These are phyloP conservation scores for Heterobasidion parviporum DNA, from an alignment of 1,284 basidiomycete genomes.

Conservation along the genomic window DNA sequence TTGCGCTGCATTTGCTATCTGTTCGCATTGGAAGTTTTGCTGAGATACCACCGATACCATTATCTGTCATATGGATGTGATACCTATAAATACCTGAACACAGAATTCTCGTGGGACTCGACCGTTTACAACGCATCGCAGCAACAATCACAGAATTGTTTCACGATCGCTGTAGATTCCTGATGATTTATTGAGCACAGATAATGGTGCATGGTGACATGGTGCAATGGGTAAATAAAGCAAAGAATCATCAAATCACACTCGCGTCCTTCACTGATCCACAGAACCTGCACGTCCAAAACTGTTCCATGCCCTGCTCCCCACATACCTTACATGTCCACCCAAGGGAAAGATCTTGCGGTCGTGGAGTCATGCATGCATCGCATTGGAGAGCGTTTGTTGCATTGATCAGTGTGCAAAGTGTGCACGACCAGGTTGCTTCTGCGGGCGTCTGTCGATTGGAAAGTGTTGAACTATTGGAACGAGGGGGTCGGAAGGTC, in stretches of 20 bases:
- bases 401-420: conserved; percentile 67
- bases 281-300: conserved; percentile 72
- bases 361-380: conserved; percentile 42
- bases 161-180: neutral
- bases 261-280: conserved; percentile 54
- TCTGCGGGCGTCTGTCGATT: conserved; percentile 5
- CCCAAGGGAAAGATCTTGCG: conserved; percentile 23
- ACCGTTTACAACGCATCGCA: too few relatives aligned
- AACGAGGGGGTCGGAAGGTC: neutral
- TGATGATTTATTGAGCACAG: neutral
- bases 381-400: conserved; percentile 45
- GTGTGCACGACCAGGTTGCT: conserved; percentile 56
- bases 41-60: neutral
- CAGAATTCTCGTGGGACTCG: too few relatives aligned
- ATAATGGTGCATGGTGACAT: neutral
- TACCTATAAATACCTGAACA: too few relatives aligned
- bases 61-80: too few relatives aligned
- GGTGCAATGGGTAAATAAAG: neutral
- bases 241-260: conserved; percentile 1
- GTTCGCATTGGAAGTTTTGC: neutral
- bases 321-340: conserved; percentile 72
- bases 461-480: conserved; percentile 4
- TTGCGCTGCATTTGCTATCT: neutral
- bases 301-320: conserved; percentile 49
- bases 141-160: too few relatives aligned